A percentile compares a stretch with the other conserved stretches of the same genome.
phyloP scores from a whole-genome alignment of 192 early-diverging fungal species.

The Fimicolochytrium jonesii region DNA sequence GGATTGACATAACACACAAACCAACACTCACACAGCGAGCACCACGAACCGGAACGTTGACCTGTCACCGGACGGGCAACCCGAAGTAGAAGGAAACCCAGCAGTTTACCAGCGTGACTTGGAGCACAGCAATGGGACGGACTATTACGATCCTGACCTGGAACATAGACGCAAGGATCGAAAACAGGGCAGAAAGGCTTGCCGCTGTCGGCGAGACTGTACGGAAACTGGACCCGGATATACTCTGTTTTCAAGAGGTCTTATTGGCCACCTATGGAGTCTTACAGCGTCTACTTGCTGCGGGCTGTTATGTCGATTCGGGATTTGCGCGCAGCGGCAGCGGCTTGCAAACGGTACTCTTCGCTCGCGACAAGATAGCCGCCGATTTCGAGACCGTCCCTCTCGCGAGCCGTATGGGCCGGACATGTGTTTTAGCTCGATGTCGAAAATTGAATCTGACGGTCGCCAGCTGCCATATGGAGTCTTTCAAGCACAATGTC shows the following conservation, averaged over 20 bases:
- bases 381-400: background rate
- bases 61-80: no score
- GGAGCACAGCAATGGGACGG: no score
- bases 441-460: conserved; percentile 1
- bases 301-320: background rate
- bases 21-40: no score
- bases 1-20: no score
- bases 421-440: conserved; percentile 1
- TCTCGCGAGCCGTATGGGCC: background rate
- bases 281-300: background rate
- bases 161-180: background rate
- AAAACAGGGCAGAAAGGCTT: background rate
- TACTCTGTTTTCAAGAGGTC: background rate
- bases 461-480: conserved; percentile 4
- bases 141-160: background rate
- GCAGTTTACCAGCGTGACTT: no score
- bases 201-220: background rate
- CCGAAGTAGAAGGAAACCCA: no score
- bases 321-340: background rate
- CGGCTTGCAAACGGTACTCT: background rate
- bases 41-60: no score
- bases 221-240: background rate
- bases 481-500: conserved; percentile 2
- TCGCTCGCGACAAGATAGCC: background rate
- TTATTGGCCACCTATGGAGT: background rate